phyloP scores from a whole-genome alignment of 257 asterid species.

The Capsicum pubescens region DNA sequence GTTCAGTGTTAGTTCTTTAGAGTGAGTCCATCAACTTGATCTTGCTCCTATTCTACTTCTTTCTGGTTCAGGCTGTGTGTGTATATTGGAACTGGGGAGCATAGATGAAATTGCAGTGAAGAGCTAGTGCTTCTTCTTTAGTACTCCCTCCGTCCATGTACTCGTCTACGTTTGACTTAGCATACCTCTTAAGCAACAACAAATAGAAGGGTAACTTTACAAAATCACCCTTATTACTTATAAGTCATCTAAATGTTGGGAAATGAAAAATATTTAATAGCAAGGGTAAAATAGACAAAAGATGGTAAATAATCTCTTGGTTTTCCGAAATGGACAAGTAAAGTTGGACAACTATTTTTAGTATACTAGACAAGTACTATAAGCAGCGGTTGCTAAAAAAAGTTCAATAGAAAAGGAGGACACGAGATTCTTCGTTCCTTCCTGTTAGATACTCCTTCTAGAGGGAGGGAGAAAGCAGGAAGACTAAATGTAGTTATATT shows the following conservation, averaged over 20 bases:
- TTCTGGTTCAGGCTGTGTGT: constrained; percentile 10
- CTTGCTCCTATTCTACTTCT: constrained; percentile 8
- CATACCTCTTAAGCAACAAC: too few species aligned
- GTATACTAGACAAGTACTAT: not conserved
- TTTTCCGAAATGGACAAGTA: too few species aligned
- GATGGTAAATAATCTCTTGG: too few species aligned
- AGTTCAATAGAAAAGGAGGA: not conserved
- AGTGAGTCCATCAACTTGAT: not conserved
- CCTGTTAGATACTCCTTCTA: not conserved
- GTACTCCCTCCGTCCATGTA: too few species aligned
- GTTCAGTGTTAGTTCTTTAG: not conserved
- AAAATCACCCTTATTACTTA: too few species aligned
- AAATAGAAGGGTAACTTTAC: too few species aligned
- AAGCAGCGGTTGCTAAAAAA: not conserved
- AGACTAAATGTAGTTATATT: not conserved
- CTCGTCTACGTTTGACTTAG: too few species aligned
- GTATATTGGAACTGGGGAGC: not conserved
- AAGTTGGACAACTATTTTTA: too few species aligned
- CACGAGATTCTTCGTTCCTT: not conserved
- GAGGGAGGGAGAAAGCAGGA: not conserved
- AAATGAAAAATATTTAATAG: too few species aligned
- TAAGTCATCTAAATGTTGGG: too few species aligned
- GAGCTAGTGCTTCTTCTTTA: not conserved
- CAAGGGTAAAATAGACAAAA: too few species aligned
- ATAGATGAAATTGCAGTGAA: not conserved